Conservation (phyloP, 2,329 filamentous ascomycete species). For the Botrytis fabae region DNA sequence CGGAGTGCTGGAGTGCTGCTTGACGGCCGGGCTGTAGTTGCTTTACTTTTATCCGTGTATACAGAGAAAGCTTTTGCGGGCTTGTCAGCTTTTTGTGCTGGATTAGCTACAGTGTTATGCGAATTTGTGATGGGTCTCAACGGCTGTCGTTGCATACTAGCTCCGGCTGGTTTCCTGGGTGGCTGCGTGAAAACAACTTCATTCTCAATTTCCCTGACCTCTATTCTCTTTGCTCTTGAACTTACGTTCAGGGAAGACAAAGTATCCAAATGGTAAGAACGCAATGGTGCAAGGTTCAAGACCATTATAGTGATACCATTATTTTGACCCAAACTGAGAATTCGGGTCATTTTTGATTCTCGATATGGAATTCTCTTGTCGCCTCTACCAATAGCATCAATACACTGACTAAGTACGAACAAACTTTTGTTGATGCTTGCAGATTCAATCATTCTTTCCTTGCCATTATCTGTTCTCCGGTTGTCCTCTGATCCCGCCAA, state of each 20-base stretch:
- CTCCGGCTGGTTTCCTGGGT: constrained; percentile 54
- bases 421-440: constrained; percentile 97
- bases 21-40: constrained; percentile 42
- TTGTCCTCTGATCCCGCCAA: constrained; percentile 96
- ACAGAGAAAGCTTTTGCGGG: constrained; percentile 84
- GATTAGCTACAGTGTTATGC: constrained; percentile 69
- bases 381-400: constrained; percentile 82
- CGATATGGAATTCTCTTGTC: constrained; percentile 84
- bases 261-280: constrained; percentile 90
- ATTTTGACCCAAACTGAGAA: constrained; percentile 89
- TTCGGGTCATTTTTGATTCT: constrained; percentile 93
- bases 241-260: constrained; percentile 93
- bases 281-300: constrained; percentile 86
- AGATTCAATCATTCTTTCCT: constrained; percentile 89
- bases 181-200: constrained; percentile 84
- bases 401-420: constrained; percentile 91
- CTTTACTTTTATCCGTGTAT: constrained; percentile 71
- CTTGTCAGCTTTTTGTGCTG: constrained; percentile 61
- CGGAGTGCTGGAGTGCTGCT: constrained; percentile 33
- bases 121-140: constrained; percentile 74
- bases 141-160: constrained; percentile 65
- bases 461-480: constrained; percentile 87
- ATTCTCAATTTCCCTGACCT: constrained; percentile 93
- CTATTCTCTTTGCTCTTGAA: constrained; percentile 93
- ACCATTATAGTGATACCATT: constrained; percentile 97